Evolutionary conservation across 805 yeast genomes (phyloP).

Genomic region (Spathaspora girioi): DNA sequence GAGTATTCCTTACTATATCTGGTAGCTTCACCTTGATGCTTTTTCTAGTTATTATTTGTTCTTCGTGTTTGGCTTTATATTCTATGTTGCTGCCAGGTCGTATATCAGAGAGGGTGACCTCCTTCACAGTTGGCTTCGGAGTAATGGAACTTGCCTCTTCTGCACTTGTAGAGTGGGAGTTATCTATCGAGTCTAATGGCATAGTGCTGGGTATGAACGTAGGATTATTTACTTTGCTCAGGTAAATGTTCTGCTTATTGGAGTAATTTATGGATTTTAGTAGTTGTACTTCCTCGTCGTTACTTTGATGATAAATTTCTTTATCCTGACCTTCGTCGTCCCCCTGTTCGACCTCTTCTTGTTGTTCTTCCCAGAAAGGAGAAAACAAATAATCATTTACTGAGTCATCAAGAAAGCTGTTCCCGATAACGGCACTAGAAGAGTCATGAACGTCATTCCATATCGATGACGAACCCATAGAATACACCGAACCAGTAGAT

Average conservation of each 20-base stretch:
- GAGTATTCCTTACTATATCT: background rate
- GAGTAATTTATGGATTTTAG: background rate
- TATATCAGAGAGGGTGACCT: background rate
- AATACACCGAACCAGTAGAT: background rate
- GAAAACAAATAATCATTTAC: slow-evolving; percentile 3
- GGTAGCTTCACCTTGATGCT: slow-evolving; percentile 1
- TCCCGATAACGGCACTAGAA: background rate
- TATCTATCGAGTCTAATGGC: background rate
- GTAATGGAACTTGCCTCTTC: no score
- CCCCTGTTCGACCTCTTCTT: background rate
- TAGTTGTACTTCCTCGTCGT: background rate
- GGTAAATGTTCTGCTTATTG: slow-evolving; percentile 11
- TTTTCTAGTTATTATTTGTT: background rate
- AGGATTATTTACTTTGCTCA: slow-evolving; percentile 13
- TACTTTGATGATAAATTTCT: background rate
- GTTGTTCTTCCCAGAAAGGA: slow-evolving; percentile 3
- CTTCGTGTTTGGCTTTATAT: background rate
- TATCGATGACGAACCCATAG: background rate
- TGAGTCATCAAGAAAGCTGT: background rate
- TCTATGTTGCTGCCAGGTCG: background rate
- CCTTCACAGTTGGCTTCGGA: background rate
- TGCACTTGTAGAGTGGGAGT: no score
- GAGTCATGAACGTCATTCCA: background rate
- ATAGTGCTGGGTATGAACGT: slow-evolving; percentile 12
- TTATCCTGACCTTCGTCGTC: background rate